phyloP scores from a whole-genome alignment of 1,139 yeast genomes.

The Kodamaea anthophila region DNA sequence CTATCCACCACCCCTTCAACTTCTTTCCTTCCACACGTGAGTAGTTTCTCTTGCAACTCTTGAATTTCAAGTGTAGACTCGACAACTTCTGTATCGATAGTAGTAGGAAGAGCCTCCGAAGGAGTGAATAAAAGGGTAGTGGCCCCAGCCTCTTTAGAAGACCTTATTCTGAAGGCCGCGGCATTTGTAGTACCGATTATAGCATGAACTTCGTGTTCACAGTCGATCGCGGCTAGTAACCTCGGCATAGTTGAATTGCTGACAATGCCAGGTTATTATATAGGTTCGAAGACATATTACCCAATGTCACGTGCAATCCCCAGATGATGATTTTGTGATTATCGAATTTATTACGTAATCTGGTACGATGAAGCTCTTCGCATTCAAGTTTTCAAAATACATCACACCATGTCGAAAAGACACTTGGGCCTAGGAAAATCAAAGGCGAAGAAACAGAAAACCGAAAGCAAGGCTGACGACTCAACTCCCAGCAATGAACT shows the following conservation, averaged over 20 bases:
- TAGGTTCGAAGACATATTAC: slow-evolving; percentile 9
- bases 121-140: slow-evolving; percentile 41
- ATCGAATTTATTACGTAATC: background rate
- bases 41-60: slow-evolving; percentile 20
- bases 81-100: slow-evolving; percentile 13
- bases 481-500: slow-evolving; percentile 31
- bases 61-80: slow-evolving; percentile 23
- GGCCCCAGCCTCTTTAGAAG: slow-evolving; percentile 54
- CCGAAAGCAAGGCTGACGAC: slow-evolving; percentile 14
- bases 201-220: slow-evolving; percentile 51
- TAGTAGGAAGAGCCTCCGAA: slow-evolving; percentile 11
- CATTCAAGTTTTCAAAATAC: no score
- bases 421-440: slow-evolving; percentile 77
- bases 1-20: slow-evolving; percentile 65
- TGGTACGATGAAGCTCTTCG: no score
- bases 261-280: slow-evolving; percentile 4
- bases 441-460: slow-evolving; percentile 45
- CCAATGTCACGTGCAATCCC: slow-evolving; percentile 16
- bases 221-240: slow-evolving; percentile 45
- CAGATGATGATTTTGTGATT: slow-evolving; percentile 1
- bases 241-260: slow-evolving; percentile 20
- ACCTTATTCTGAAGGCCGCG: slow-evolving; percentile 43
- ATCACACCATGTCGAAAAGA: slow-evolving; percentile 66
- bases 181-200: slow-evolving; percentile 56
- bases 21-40: slow-evolving; percentile 54